Percentiles rank a stretch among this genome's conserved stretches.
Conservation (phyloP, 768 basidiomycete species). For the Termitomyces sp. region DNA sequence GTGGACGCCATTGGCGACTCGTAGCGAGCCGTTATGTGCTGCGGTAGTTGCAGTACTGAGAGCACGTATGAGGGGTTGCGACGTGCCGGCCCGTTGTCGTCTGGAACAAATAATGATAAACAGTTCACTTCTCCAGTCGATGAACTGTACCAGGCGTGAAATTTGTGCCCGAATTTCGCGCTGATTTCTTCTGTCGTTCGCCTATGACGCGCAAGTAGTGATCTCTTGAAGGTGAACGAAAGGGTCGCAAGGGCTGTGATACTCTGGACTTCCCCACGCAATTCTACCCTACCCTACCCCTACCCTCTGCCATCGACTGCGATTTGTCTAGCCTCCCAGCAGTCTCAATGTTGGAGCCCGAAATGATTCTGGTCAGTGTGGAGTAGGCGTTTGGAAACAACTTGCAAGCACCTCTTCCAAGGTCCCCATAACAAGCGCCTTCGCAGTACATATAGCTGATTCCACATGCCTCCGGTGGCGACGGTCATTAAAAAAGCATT, state of each 20-base stretch:
- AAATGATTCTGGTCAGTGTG: not conserved
- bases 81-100: too few relatives aligned
- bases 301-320: not conserved
- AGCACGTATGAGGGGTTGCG: too few relatives aligned
- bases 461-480: not conserved
- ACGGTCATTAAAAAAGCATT: not conserved
- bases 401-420: not conserved
- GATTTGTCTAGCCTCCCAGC: not conserved
- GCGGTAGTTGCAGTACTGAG: too few relatives aligned
- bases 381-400: not conserved
- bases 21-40: constrained; percentile 2
- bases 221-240: not conserved
- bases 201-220: not conserved
- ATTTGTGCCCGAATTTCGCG: not conserved
- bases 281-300: too few relatives aligned
- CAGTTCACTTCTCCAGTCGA: too few relatives aligned
- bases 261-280: too few relatives aligned
- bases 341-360: not conserved
- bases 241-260: not conserved
- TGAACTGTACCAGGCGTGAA: not conserved
- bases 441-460: not conserved
- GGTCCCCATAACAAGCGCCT: not conserved
- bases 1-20: constrained; percentile 7
- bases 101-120: constrained; percentile 4
- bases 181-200: not conserved